Conservation (phyloP, 169 alveolate species). For the Cryptosporidium andersoni region DNA sequence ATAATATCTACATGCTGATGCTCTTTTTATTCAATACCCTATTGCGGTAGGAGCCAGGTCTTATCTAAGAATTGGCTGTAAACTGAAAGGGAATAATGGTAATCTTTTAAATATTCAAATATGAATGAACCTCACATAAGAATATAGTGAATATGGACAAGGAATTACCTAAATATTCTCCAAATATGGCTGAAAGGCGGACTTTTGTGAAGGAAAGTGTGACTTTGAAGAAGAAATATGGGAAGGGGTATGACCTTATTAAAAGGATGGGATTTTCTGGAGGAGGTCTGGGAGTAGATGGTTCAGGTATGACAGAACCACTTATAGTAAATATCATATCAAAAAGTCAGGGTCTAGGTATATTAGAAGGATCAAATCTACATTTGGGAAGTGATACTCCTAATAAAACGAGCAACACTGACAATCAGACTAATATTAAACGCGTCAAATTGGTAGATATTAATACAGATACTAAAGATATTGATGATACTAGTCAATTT, state of each 20-base stretch:
- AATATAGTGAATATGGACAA: not conserved
- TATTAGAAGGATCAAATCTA: not conserved
- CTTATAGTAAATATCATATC: not conserved
- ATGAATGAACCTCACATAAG: not conserved
- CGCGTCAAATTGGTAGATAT: not conserved
- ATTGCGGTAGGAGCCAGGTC: not conserved
- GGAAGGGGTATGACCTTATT: slow-evolving; percentile 55
- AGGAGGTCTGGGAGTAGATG: slow-evolving; percentile 68
- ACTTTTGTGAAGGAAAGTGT: not conserved
- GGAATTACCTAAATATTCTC: slow-evolving; percentile 1
- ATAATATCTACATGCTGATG: not conserved
- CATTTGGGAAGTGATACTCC: not conserved
- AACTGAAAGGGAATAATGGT: too few species aligned
- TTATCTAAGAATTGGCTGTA: too few species aligned
- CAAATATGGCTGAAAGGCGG: not conserved
- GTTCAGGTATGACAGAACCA: slow-evolving; percentile 60
- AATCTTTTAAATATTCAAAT: not conserved
- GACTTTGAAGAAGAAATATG: slow-evolving; percentile 25
- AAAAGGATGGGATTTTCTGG: slow-evolving; percentile 57
- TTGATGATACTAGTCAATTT: not conserved
- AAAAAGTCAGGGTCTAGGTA: slow-evolving; percentile 1
- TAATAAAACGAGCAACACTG: not conserved
- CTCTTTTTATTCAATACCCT: not conserved
- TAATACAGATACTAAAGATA: not conserved
- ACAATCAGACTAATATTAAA: not conserved